Evolutionary conservation across 495 filamentous ascomycete species (phyloP).

Genomic region (Hypomontagnella monticulosa): DNA sequence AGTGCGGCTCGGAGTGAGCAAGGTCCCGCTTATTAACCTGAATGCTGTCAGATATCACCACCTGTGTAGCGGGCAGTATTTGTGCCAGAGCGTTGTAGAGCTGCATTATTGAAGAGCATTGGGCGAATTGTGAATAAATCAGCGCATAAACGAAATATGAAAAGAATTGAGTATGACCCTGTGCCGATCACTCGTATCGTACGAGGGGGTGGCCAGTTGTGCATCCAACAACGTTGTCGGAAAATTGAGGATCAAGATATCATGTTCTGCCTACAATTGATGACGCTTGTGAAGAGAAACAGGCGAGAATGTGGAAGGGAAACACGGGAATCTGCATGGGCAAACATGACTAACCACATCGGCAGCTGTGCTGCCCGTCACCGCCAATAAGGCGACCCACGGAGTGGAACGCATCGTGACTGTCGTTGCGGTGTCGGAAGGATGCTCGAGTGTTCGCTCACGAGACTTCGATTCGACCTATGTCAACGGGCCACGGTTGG

Average conservation of each 20-base stretch:
- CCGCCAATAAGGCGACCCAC: conserved; percentile 30
- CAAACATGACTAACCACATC: conserved; percentile 30
- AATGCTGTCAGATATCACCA: conserved; percentile 25
- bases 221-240: background rate
- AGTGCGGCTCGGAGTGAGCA: conserved; percentile 65
- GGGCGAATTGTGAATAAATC: background rate
- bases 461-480: conserved; percentile 5
- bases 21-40: conserved; percentile 40
- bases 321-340: background rate
- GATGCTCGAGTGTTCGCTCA: conserved; percentile 9
- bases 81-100: conserved; percentile 7
- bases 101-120: conserved; percentile 20
- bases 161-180: background rate
- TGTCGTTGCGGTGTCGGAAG: conserved; percentile 7
- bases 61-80: conserved; percentile 15
- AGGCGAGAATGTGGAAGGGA: background rate
- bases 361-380: conserved; percentile 18
- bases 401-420: conserved; percentile 29
- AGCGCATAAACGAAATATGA: background rate
- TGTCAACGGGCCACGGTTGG: conserved; percentile 20
- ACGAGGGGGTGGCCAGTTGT: background rate
- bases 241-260: too few relatives aligned
- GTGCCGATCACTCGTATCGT: background rate
- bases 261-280: background rate
- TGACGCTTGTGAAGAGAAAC: conserved; percentile 1